Evolutionary conservation across 768 basidiomycete genomes (phyloP), one percentile per base, ranked within the genome.

Genomic region (Rhodotorula graminis): DNA sequence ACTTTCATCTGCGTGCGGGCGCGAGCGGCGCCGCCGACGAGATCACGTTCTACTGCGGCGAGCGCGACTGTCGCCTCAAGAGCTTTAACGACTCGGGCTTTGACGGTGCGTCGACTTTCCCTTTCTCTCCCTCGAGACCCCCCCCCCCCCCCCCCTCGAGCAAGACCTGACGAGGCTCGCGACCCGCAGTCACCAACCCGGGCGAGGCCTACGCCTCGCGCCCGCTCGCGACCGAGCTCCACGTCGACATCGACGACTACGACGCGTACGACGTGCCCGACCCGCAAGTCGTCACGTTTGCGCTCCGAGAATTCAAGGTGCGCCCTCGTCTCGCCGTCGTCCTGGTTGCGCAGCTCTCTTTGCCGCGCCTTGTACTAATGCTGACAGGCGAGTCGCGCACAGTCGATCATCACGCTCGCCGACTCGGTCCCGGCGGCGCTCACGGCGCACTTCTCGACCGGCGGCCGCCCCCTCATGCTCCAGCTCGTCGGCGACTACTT

Each of bases 281-380:
- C 25, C 8, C 52, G 6, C 21, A 50, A 31, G 33, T 69, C 57
- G 47, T 71, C 42, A 75, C 70, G 6, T 69, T 75, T 8, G 70
- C 65, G 18, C 50, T 72, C 21, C 69, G 64, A 37, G 74, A 75
- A 19, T 72, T 75, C 65, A 75, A 72, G 67, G 74, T 72, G 29
- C 21, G 12, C 14, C 16, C 7, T 25, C 21, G 1, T 1, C 29
- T 29, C 27, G 59, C 12, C 61, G 23, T 31, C 8, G 19, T 8
- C 37, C 42, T 29, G 9, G n/a, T 6, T 12, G n/a, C 37, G 37
- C 37, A 37, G 4, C n/a, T 9, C 14, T 16, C 3, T 3, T 16
- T 15, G 27, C 53, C 53, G 53, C 3, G n/a, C 15, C 27, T 8
- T 1, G 52, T 23, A 27, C 12, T n/a, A 27, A 21, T 23, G 52